Conservation (phyloP, 345 rosid genomes). For the Camelina laxa region DNA sequence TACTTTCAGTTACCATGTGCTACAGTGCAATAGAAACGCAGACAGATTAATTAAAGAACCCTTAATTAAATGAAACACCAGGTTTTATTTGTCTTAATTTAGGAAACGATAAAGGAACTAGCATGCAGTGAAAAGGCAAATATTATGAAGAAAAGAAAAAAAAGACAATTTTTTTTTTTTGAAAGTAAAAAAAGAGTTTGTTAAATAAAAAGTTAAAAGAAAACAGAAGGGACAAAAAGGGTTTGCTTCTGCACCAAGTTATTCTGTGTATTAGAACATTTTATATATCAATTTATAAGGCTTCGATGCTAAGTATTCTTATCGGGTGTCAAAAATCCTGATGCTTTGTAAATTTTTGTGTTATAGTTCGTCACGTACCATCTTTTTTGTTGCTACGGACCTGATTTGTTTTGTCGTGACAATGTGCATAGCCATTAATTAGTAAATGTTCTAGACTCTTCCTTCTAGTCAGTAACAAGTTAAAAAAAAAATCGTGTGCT, state of each 20-base stretch:
- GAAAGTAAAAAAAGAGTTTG: slow-evolving; percentile 12
- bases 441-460: slow-evolving; percentile 4
- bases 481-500: neutral
- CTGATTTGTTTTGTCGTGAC: slow-evolving; percentile 5
- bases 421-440: neutral
- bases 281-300: slow-evolving; percentile 15
- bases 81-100: neutral
- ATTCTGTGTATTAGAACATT: slow-evolving; percentile 27
- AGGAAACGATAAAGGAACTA: slow-evolving; percentile 22
- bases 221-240: slow-evolving; percentile 27
- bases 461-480: slow-evolving; percentile 4
- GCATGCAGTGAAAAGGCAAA: slow-evolving; percentile 20
- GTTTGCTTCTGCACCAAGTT: slow-evolving; percentile 43
- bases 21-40: slow-evolving; percentile 2
- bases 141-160: neutral
- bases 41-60: neutral
- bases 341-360: neutral
- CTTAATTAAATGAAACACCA: neutral
- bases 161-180: neutral
- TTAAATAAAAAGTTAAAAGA: slow-evolving; percentile 21
- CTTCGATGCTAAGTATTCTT: slow-evolving; percentile 39
- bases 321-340: neutral
- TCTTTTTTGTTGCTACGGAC: slow-evolving; percentile 3
- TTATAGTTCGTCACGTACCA: neutral
- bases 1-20: slow-evolving; percentile 6